These are phyloP conservation scores for Penicillium sp. DNA, from an alignment of 2,329 filamentous ascomycete species.

Conservation along the genomic window DNA sequence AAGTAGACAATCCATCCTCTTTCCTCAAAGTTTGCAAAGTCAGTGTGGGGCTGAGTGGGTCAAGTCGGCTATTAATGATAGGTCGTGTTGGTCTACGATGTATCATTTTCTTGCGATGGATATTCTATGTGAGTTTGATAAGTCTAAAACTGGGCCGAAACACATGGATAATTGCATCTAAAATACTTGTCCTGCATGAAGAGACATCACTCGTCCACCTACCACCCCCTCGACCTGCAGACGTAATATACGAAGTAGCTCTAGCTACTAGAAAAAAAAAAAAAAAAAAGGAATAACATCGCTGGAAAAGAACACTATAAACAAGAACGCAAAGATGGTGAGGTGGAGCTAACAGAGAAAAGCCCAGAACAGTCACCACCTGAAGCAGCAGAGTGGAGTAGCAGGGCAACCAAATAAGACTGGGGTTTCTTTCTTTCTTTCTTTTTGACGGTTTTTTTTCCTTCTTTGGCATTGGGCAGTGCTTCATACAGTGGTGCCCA, in stretches of 20 bases:
- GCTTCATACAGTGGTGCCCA: constrained; percentile 27
- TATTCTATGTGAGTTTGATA: not conserved
- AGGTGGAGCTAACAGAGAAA: not conserved
- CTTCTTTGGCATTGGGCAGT: constrained; percentile 8
- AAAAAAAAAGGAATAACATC: constrained; percentile 4
- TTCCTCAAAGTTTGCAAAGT: not conserved
- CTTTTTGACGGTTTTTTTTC: constrained; percentile 7
- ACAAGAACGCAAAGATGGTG: constrained; percentile 19
- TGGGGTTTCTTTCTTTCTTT: constrained; percentile 14
- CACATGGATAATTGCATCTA: constrained; percentile 6
- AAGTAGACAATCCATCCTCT: not conserved
- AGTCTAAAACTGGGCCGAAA: not conserved
- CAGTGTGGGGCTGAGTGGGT: not conserved
- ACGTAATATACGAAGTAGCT: constrained; percentile 7
- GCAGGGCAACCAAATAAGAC: constrained; percentile 15
- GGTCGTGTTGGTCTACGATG: no score
- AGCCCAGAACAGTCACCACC: constrained; percentile 3
- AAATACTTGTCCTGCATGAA: constrained; percentile 10
- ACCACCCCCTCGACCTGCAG: constrained; percentile 9
- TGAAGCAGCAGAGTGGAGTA: constrained; percentile 15
- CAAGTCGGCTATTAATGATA: no score
- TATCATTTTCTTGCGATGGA: not conserved
- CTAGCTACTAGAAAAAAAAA: constrained; percentile 9
- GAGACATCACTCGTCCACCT: constrained; percentile 19
- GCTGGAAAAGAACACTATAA: constrained; percentile 20